These are phyloP conservation scores for Trichoderma cornu-damae DNA, from an alignment of 2,329 filamentous ascomycete species.

Conservation along the genomic window DNA sequence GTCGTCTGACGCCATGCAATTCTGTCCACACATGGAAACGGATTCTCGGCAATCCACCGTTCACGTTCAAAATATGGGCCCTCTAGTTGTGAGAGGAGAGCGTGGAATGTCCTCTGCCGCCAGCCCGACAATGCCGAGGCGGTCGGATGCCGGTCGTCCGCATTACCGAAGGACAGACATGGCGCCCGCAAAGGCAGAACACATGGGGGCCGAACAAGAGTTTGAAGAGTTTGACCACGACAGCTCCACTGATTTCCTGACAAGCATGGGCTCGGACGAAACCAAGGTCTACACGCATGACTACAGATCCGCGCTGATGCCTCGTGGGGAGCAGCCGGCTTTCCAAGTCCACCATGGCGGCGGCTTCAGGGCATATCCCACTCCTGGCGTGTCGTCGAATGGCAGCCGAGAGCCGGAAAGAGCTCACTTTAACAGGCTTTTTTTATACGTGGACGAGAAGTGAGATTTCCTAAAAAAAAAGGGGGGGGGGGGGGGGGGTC, in stretches of 20 bases:
- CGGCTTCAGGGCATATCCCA: neutral
- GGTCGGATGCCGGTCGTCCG: neutral
- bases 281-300: conserved; percentile 2
- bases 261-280: neutral
- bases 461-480: too few species aligned
- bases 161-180: neutral
- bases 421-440: neutral
- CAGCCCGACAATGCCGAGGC: neutral
- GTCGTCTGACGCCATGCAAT: conserved; percentile 6
- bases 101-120: neutral
- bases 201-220: neutral
- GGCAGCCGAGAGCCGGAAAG: neutral
- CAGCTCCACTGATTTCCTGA: neutral
- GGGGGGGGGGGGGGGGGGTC: too few species aligned
- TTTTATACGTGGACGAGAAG: neutral
- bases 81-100: conserved; percentile 1
- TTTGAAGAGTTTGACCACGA: conserved; percentile 2
- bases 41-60: neutral
- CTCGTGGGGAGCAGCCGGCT: conserved; percentile 1
- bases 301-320: neutral
- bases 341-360: conserved; percentile 2
- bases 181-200: neutral
- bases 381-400: neutral
- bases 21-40: neutral
- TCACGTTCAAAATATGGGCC: neutral